Conservation (phyloP, 805 yeast species). For the Clavispora fructus region DNA sequence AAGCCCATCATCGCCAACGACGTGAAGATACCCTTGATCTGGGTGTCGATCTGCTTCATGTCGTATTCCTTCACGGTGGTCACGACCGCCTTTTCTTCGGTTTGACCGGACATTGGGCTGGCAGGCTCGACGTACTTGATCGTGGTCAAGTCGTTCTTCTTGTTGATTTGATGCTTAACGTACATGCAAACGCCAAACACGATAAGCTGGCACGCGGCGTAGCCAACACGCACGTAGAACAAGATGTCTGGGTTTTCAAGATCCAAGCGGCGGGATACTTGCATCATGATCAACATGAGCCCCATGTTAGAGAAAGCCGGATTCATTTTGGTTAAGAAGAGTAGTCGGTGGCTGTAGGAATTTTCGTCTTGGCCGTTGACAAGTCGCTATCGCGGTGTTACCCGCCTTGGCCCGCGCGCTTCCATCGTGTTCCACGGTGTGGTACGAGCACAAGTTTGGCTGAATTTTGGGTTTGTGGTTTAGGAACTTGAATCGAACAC, state of each 20-base stretch:
- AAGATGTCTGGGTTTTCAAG: slow-evolving; percentile 77
- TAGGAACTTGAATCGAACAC: neutral
- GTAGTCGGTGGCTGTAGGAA: slow-evolving; percentile 2
- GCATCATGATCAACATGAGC: slow-evolving; percentile 95
- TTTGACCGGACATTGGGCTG: slow-evolving; percentile 69
- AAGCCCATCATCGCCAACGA: slow-evolving; percentile 95
- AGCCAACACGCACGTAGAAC: slow-evolving; percentile 69
- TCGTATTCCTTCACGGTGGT: slow-evolving; percentile 96
- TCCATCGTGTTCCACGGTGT: slow-evolving; percentile 1
- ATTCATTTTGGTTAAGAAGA: slow-evolving; percentile 47
- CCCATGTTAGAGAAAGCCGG: slow-evolving; percentile 83
- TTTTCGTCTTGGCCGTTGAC: neutral
- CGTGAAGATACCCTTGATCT: slow-evolving; percentile 79
- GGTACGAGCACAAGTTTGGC: neutral
- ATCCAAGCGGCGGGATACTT: slow-evolving; percentile 81
- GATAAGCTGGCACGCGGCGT: slow-evolving; percentile 58
- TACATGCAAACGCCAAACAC: slow-evolving; percentile 64
- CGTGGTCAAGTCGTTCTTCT: slow-evolving; percentile 86
- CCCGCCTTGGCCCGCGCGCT: slow-evolving; percentile 4
- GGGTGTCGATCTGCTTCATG: slow-evolving; percentile 72
- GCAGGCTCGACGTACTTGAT: slow-evolving; percentile 87
- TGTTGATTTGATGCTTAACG: slow-evolving; percentile 54
- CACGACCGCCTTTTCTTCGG: slow-evolving; percentile 69
- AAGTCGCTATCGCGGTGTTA: slow-evolving; percentile 2
- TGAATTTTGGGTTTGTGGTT: neutral